Conservation (phyloP, 208 protist species). For the Leishmania tropica region DNA sequence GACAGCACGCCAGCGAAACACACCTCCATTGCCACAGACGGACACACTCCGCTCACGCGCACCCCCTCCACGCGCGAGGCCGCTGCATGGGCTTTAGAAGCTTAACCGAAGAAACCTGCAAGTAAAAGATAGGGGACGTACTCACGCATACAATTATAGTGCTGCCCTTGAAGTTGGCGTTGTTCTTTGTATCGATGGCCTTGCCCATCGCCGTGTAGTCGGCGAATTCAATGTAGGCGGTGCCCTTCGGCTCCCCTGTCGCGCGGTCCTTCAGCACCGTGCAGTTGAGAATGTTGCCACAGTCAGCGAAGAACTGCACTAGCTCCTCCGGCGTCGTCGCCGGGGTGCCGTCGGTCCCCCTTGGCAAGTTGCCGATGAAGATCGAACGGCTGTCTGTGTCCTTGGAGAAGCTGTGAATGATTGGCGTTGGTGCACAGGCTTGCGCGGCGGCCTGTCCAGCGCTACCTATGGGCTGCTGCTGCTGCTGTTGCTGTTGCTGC, state of each 20-base stretch:
- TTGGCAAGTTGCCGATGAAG: constrained; percentile 84
- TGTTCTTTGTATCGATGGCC: constrained; percentile 87
- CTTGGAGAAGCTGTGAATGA: constrained; percentile 66
- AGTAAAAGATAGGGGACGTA: constrained; percentile 18
- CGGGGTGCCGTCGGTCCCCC: constrained; percentile 60
- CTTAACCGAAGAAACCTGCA: not conserved
- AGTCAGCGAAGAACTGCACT: constrained; percentile 80
- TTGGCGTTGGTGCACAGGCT: constrained; percentile 2
- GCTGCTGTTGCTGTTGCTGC: constrained; percentile 25
- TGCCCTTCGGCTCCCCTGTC: constrained; percentile 83
- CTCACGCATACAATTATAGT: constrained; percentile 88
- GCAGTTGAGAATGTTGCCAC: constrained; percentile 83
- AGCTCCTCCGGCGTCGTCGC: constrained; percentile 83
- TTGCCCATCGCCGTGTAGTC: constrained; percentile 78
- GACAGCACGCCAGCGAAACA: not conserved
- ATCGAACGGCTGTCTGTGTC: constrained; percentile 87
- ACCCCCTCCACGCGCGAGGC: not conserved
- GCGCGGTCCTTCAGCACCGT: constrained; percentile 78
- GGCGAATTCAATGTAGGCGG: constrained; percentile 86
- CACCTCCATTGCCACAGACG: not conserved
- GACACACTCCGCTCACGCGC: not conserved
- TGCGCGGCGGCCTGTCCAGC: not conserved
- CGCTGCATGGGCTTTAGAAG: not conserved
- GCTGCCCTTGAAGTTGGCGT: constrained; percentile 84
- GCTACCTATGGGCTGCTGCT: constrained; percentile 13